Percentiles rank a stretch among this genome's conserved stretches.
Evolutionary conservation across 768 basidiomycete species (phyloP).

Genomic region (Guyanaporus albipodus): DNA sequence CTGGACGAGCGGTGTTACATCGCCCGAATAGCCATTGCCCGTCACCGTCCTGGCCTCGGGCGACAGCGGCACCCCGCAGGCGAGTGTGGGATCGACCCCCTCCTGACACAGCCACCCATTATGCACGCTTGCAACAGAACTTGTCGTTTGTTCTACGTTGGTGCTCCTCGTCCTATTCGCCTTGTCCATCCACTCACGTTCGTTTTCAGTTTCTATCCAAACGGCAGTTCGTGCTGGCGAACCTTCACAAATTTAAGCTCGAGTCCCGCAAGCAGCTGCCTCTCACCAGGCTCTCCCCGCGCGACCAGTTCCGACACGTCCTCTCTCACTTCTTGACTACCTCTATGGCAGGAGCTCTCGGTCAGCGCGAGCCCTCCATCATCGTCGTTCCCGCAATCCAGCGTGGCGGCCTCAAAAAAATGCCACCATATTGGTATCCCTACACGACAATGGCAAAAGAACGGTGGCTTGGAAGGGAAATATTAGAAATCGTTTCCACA

Average conservation of each 20-base stretch:
- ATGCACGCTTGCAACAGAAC: slow-evolving; percentile 19
- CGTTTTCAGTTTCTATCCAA: slow-evolving; percentile 18
- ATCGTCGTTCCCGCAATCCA: slow-evolving; percentile 10
- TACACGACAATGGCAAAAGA: slow-evolving; percentile 92
- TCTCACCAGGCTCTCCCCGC: slow-evolving; percentile 46
- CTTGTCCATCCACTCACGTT: not conserved
- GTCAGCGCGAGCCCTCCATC: slow-evolving; percentile 27
- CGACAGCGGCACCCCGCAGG: too few relatives aligned
- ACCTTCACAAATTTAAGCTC: slow-evolving; percentile 23
- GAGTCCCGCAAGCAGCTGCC: slow-evolving; percentile 31
- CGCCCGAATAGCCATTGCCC: not conserved
- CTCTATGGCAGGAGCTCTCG: slow-evolving; percentile 39
- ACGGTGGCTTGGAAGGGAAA: slow-evolving; percentile 82
- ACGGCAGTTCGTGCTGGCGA: slow-evolving; percentile 30
- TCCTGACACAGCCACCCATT: slow-evolving; percentile 21
- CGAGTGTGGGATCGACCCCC: too few relatives aligned
- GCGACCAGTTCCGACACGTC: slow-evolving; percentile 55
- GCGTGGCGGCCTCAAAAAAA: slow-evolving; percentile 62
- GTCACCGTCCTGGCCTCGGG: not conserved
- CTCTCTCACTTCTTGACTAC: slow-evolving; percentile 49
- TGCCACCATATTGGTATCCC: slow-evolving; percentile 88
- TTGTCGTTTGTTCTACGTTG: slow-evolving; percentile 23
- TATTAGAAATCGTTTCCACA: slow-evolving; percentile 88
- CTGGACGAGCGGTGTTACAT: not conserved
- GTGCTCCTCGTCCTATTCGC: not conserved